These are phyloP conservation scores for Hyaloscypha variabilis DNA, from an alignment of 495 filamentous ascomycete genomes.

Conservation along the genomic window DNA sequence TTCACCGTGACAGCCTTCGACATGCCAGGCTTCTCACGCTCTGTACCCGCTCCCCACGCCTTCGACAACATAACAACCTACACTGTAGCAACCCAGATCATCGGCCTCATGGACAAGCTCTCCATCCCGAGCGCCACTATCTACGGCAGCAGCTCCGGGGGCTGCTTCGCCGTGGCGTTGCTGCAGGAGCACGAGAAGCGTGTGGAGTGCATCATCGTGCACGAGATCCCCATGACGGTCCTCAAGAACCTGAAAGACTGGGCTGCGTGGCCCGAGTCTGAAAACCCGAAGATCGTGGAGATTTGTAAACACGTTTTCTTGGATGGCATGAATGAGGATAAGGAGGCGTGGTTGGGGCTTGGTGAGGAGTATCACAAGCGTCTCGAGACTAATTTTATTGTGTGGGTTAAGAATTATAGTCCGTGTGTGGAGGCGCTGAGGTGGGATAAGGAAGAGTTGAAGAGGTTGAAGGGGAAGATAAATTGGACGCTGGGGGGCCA, in stretches of 20 bases:
- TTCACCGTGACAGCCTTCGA: slow-evolving; percentile 37
- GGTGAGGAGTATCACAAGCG: slow-evolving; percentile 28
- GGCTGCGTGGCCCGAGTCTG: slow-evolving; percentile 14
- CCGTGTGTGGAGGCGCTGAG: slow-evolving; percentile 3
- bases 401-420: slow-evolving; percentile 30
- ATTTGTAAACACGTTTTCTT: slow-evolving; percentile 4
- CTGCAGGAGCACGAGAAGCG: slow-evolving; percentile 22
- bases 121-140: slow-evolving; percentile 26
- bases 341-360: slow-evolving; percentile 27
- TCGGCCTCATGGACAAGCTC: slow-evolving; percentile 32
- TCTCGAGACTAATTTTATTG: slow-evolving; percentile 31
- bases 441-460: slow-evolving; percentile 14
- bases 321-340: slow-evolving; percentile 22
- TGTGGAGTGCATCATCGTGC: slow-evolving; percentile 27
- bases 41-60: slow-evolving; percentile 20
- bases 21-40: slow-evolving; percentile 36
- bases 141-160: slow-evolving; percentile 33
- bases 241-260: slow-evolving; percentile 4
- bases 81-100: slow-evolving; percentile 30
- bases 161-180: slow-evolving; percentile 27
- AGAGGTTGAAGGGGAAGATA: slow-evolving; percentile 18
- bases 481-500: slow-evolving; percentile 31
- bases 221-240: slow-evolving; percentile 29
- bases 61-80: slow-evolving; percentile 26
- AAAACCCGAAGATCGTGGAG: slow-evolving; percentile 20